Evolutionary conservation across 2,329 filamentous ascomycete genomes (phyloP).

Genomic region (Trichoderma sp.): DNA sequence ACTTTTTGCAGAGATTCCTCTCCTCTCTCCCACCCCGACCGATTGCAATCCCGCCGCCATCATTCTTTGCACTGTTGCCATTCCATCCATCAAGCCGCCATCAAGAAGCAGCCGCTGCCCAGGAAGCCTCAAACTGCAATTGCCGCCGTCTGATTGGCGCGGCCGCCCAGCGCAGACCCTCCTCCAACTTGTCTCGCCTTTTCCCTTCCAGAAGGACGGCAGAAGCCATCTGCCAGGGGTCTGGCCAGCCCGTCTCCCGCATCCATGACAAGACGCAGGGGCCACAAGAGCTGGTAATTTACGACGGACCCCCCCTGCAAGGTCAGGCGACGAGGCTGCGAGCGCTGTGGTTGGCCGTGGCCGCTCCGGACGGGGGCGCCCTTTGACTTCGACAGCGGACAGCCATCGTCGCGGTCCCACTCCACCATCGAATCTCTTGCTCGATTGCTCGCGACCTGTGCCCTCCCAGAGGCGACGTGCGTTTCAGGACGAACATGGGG

Average conservation of each 20-base stretch:
- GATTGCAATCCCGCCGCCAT: conserved; percentile 3
- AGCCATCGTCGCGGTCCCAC: conserved; percentile 19
- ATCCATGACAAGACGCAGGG: conserved; percentile 26
- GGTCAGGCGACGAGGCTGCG: conserved; percentile 27
- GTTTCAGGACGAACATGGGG: conserved; percentile 38
- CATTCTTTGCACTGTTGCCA: neutral
- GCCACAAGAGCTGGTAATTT: conserved; percentile 28
- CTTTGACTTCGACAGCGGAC: conserved; percentile 20
- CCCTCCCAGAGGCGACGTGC: conserved; percentile 28
- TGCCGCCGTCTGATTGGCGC: conserved; percentile 9
- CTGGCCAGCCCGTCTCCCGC: conserved; percentile 25
- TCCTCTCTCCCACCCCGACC: neutral
- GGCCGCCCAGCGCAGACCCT: neutral
- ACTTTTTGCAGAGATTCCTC: neutral
- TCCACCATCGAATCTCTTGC: conserved; percentile 23
- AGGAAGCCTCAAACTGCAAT: neutral
- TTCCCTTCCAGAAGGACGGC: conserved; percentile 29
- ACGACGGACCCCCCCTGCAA: conserved; percentile 19
- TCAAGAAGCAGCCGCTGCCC: neutral
- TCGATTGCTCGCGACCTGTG: conserved; percentile 12
- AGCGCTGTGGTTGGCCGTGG: conserved; percentile 24
- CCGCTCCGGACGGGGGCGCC: conserved; percentile 20
- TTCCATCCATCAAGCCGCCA: neutral
- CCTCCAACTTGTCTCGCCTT: conserved; percentile 19
- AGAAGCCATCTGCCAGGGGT: conserved; percentile 23